Conservation (phyloP, 306 rosid genomes). For the Lablab purpureus region DNA sequence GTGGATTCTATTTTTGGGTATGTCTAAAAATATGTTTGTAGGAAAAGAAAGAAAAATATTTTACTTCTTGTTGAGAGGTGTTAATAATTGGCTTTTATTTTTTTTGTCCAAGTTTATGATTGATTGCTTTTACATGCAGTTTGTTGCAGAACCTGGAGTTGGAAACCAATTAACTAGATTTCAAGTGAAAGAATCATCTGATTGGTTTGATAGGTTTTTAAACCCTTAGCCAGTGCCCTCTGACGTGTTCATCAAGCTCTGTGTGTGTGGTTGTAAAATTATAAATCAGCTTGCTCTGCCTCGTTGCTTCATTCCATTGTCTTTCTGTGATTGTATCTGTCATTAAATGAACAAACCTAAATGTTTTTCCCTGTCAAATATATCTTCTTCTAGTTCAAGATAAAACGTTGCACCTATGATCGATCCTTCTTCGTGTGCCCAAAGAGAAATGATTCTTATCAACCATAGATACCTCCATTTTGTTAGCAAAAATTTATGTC, state of each 20-base stretch:
- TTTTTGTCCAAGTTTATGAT: background rate
- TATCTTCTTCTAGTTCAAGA: background rate
- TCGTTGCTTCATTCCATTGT: conserved; percentile 10
- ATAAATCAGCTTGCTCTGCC: conserved; percentile 2
- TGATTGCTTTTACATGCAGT: conserved; percentile 55
- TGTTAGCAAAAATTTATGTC: no score
- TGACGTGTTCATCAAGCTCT: background rate
- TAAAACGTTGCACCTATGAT: no score
- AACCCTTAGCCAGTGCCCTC: conserved; percentile 41
- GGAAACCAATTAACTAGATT: conserved; percentile 62
- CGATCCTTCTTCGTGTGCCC: no score
- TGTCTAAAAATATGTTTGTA: no score
- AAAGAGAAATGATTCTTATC: no score
- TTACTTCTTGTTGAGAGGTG: no score
- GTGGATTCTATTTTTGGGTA: no score
- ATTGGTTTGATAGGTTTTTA: conserved; percentile 81
- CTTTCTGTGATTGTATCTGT: background rate
- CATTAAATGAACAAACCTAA: conserved; percentile 6
- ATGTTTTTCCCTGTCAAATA: background rate
- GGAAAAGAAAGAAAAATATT: no score
- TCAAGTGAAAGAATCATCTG: conserved; percentile 71
- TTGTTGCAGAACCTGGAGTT: conserved; percentile 66
- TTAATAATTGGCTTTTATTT: no score
- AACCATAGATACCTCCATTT: no score
- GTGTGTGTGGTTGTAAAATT: conserved; percentile 15